Conservation (phyloP, 305 asterid genomes). For the Solanum hybrid region DNA sequence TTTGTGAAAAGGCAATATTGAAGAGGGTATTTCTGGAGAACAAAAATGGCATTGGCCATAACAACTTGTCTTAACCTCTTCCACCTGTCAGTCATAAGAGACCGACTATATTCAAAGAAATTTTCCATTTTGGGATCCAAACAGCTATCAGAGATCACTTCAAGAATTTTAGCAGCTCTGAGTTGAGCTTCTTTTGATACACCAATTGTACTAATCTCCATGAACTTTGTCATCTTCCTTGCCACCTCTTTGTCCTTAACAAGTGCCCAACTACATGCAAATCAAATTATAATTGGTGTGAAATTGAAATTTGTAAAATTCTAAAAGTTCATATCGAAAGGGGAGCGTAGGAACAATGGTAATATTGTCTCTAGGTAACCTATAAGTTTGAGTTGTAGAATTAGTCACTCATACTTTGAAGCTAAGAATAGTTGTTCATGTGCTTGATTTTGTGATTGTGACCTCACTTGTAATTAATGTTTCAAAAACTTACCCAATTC, state of each 20-base stretch:
- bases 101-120: conserved; percentile 40
- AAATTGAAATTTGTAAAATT: too few relatives aligned
- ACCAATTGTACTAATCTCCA: conserved; percentile 35
- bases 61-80: conserved; percentile 24
- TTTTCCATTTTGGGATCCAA: conserved; percentile 14
- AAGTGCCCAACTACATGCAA: too few relatives aligned
- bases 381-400: too few relatives aligned
- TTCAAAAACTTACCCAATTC: conserved; percentile 46
- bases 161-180: conserved; percentile 55
- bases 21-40: conserved; percentile 34
- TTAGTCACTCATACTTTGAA: too few relatives aligned
- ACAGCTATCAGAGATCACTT: conserved; percentile 45
- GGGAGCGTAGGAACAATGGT: too few relatives aligned
- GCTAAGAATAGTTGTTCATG: too few relatives aligned
- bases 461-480: too few relatives aligned
- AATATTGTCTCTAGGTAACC: too few relatives aligned
- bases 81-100: conserved; percentile 53
- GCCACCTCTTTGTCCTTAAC: conserved; percentile 13
- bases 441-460: too few relatives aligned
- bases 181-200: conserved; percentile 80
- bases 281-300: conserved; percentile 5
- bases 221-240: too few relatives aligned
- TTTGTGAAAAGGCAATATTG: conserved; percentile 37
- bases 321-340: too few relatives aligned
- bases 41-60: conserved; percentile 17